Percentiles rank a stretch among this genome's conserved stretches.
These are phyloP conservation scores for Chalciporus pseudorubinellus DNA, from an alignment of 768 basidiomycete genomes.

Conservation along the genomic window DNA sequence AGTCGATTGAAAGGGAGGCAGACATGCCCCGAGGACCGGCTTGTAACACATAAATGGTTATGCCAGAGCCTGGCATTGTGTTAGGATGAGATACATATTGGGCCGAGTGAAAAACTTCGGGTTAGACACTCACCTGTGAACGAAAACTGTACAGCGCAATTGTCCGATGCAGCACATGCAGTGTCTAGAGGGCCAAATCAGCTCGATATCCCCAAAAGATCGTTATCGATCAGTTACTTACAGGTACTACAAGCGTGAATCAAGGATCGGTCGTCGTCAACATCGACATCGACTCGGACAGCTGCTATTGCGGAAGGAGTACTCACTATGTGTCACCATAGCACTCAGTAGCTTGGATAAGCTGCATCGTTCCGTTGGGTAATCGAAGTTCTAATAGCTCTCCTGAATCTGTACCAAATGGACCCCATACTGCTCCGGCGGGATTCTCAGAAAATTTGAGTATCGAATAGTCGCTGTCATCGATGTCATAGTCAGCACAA, in stretches of 20 bases:
- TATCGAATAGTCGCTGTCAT: slow-evolving; percentile 25
- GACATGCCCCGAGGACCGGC: slow-evolving; percentile 27
- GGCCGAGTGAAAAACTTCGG: not conserved
- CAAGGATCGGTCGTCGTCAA: not conserved
- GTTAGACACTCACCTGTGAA: slow-evolving; percentile 19
- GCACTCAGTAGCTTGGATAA: slow-evolving; percentile 21
- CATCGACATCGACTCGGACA: not conserved
- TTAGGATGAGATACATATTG: not conserved
- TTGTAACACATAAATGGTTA: slow-evolving; percentile 29
- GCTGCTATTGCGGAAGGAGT: not conserved
- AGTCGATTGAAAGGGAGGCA: slow-evolving; percentile 26
- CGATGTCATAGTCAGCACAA: slow-evolving; percentile 26
- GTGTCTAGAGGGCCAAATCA: slow-evolving; percentile 16
- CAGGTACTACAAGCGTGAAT: slow-evolving; percentile 23
- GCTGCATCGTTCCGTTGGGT: slow-evolving; percentile 27
- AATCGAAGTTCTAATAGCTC: slow-evolving; percentile 19
- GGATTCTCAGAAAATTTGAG: slow-evolving; percentile 30
- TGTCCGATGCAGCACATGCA: slow-evolving; percentile 19
- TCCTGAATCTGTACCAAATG: slow-evolving; percentile 21
- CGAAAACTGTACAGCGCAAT: slow-evolving; percentile 25
- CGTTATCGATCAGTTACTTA: slow-evolving; percentile 5
- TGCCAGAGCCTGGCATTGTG: slow-evolving; percentile 21
- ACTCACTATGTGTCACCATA: slow-evolving; percentile 29
- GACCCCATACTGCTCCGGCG: slow-evolving; percentile 25
- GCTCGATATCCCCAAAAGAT: not conserved